Conservation (phyloP, 2,329 filamentous ascomycete genomes). For the Alternaria ventricosa region DNA sequence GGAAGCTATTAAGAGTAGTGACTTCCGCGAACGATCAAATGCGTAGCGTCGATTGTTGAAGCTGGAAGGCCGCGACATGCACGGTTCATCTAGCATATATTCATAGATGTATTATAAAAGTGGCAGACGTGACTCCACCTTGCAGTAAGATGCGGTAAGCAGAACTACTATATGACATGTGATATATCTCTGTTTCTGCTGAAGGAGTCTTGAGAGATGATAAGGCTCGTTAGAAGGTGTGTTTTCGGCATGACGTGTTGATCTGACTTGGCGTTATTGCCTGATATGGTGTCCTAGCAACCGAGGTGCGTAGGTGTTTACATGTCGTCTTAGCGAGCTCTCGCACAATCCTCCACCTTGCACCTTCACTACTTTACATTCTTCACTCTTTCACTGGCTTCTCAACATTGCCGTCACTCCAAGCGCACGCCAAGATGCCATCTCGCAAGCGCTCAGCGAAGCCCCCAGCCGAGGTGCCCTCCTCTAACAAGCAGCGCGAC, state of each 20-base stretch:
- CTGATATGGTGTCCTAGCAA: neutral
- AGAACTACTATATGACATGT: no score
- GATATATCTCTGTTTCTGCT: no score
- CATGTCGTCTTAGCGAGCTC: neutral
- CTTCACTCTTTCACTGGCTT: no score
- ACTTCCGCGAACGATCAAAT: no score
- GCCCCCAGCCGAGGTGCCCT: neutral
- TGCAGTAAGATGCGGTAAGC: neutral
- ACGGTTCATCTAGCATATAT: neutral
- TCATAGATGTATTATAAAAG: no score
- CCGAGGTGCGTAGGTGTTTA: neutral
- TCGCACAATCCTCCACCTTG: neutral
- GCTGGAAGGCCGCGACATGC: neutral
- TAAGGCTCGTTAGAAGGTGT: no score
- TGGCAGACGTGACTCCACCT: neutral
- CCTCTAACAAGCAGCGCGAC: neutral
- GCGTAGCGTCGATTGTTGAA: accelerated
- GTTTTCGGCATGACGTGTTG: neutral
- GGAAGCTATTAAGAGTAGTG: no score
- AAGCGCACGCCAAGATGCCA: neutral
- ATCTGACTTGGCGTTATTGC: neutral
- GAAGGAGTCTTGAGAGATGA: no score
- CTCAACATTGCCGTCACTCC: neutral
- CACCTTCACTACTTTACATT: no score
- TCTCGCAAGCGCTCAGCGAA: neutral